Percentiles rank a stretch among this genome's conserved stretches.
Evolutionary conservation across 176 grass and related monocot species (phyloP).

Genomic region (Microstegium vimineum): DNA sequence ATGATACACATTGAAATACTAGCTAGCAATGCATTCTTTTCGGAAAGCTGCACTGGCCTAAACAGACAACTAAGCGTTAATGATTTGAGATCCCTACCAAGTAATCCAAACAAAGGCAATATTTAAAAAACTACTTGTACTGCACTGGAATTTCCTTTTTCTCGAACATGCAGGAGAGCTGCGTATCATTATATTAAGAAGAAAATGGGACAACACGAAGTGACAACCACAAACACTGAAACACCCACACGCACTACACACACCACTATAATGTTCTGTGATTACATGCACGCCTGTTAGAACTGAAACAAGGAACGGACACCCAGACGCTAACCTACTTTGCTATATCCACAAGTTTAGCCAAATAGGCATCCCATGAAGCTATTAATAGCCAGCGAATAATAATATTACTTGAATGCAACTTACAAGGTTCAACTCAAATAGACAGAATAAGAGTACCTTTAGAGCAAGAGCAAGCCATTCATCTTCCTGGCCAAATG

Average conservation of each 20-base stretch:
- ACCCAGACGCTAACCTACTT: not conserved
- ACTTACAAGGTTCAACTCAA: conserved; percentile 3
- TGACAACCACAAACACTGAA: not conserved
- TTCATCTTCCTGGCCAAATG: conserved; percentile 43
- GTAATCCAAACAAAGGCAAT: not conserved
- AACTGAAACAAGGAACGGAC: not conserved
- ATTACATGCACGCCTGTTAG: not conserved
- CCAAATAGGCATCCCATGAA: not conserved
- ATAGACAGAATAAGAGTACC: conserved; percentile 49
- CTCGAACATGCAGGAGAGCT: not conserved
- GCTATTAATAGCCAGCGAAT: not conserved
- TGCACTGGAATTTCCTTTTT: not conserved
- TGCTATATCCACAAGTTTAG: not conserved
- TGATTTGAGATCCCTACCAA: not conserved
- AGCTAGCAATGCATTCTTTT: conserved; percentile 4
- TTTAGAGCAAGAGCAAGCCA: conserved; percentile 72
- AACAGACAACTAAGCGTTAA: conserved; percentile 10
- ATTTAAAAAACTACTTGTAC: not conserved
- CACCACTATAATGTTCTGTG: not conserved
- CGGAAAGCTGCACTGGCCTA: not conserved
- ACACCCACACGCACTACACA: not conserved
- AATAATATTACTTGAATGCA: not conserved
- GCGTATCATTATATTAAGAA: not conserved
- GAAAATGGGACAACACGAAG: not conserved
- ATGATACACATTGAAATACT: not conserved